Conservation (phyloP, 2,329 filamentous ascomycete genomes). For the Spiromastix sp. region DNA sequence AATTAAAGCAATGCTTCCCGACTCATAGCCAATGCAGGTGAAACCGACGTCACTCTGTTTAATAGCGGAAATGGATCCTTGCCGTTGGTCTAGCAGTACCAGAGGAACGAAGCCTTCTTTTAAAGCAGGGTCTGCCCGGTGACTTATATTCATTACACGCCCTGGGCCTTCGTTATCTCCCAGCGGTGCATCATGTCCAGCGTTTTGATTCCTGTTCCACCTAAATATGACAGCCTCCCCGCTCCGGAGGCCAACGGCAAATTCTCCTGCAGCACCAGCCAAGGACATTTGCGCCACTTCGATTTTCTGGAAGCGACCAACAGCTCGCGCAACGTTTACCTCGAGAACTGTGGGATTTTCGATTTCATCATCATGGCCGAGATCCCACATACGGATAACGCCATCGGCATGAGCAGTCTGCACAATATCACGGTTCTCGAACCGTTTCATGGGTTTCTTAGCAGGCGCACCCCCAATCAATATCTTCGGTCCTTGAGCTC, state of each 20-base stretch:
- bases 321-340: conserved; percentile 72
- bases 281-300: conserved; percentile 72
- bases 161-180: conserved; percentile 51
- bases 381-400: conserved; percentile 85
- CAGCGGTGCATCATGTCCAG: conserved; percentile 49
- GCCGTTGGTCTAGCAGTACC: conserved; percentile 70
- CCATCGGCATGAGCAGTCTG: conserved; percentile 85
- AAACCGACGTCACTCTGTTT: conserved; percentile 91
- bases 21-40: conserved; percentile 74
- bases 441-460: conserved; percentile 59
- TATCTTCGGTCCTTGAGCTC: conserved; percentile 66
- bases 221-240: conserved; percentile 84
- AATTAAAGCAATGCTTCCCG: conserved; percentile 68
- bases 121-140: conserved; percentile 59
- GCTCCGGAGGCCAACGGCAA: conserved; percentile 67
- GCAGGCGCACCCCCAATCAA: conserved; percentile 70
- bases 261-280: conserved; percentile 68
- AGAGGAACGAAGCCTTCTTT: conserved; percentile 75
- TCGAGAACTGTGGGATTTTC: conserved; percentile 77
- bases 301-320: conserved; percentile 68
- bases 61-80: conserved; percentile 68
- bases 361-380: conserved; percentile 82
- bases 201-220: conserved; percentile 72
- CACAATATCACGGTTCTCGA: conserved; percentile 73
- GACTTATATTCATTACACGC: conserved; percentile 63